Conservation (phyloP, 2,329 filamentous ascomycete genomes). For the Ceratocystis cacaofunesta region DNA sequence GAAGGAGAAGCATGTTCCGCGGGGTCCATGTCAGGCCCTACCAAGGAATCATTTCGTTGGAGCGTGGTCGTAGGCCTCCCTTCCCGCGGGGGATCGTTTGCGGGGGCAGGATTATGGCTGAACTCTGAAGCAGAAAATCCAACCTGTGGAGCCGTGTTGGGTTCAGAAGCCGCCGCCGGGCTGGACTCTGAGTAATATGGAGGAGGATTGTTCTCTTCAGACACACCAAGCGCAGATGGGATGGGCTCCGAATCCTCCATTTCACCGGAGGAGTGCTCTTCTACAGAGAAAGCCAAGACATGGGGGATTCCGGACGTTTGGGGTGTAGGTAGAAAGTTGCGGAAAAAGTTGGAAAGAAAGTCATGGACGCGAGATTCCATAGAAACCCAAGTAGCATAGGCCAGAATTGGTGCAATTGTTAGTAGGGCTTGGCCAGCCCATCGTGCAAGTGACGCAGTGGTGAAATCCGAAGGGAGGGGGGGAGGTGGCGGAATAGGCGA, state of each 20-base stretch:
- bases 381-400: conserved; percentile 31
- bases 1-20: not conserved
- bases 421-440: conserved; percentile 32
- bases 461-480: conserved; percentile 28
- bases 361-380: conserved; percentile 18
- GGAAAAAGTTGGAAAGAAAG: not conserved
- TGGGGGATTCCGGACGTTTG: not conserved
- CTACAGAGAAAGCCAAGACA: too few species aligned
- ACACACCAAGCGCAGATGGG: not conserved
- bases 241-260: not conserved
- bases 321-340: not conserved
- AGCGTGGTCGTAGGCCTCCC: not conserved
- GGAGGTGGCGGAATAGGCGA: conserved; percentile 37
- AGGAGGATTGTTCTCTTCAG: not conserved
- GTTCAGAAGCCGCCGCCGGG: not conserved
- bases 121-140: not conserved
- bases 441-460: conserved; percentile 25
- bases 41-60: not conserved
- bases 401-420: conserved; percentile 33
- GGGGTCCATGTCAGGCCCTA: not conserved
- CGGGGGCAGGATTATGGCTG: not conserved
- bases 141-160: not conserved
- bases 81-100: not conserved
- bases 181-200: not conserved
- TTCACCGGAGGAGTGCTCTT: not conserved